Percentiles rank a stretch among this genome's conserved stretches.
These are phyloP conservation scores for Candida pseudoglaebosa DNA, from an alignment of 805 yeast genomes.

Conservation along the genomic window DNA sequence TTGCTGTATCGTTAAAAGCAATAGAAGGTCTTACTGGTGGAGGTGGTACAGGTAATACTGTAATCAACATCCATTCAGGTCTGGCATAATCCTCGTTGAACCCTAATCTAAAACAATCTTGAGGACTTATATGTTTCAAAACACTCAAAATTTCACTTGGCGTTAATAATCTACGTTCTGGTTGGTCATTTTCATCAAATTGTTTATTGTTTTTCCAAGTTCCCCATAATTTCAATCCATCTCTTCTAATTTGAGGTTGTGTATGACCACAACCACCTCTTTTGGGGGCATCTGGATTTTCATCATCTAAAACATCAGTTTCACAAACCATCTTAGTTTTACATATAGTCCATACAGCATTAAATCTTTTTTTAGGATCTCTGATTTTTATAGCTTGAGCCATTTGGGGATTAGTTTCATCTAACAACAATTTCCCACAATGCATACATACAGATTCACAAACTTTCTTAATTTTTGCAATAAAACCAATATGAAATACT, in stretches of 20 bases:
- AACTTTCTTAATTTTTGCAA: slow-evolving; percentile 88
- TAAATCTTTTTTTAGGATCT: slow-evolving; percentile 94
- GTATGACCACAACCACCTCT: slow-evolving; percentile 99
- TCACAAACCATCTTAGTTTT: slow-evolving; percentile 95
- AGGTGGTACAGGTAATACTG: slow-evolving; percentile 99
- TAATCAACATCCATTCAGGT: slow-evolving; percentile 97
- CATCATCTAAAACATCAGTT: slow-evolving; percentile 72
- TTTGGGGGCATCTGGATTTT: slow-evolving; percentile 33
- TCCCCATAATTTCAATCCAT: slow-evolving; percentile 94
- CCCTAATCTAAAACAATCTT: slow-evolving; percentile 80
- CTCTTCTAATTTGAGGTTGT: slow-evolving; percentile 94
- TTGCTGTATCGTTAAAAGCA: slow-evolving; percentile 95
- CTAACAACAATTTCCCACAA: slow-evolving; percentile 91
- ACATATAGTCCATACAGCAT: slow-evolving; percentile 93
- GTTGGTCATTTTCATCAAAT: slow-evolving; percentile 82
- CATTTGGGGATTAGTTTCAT: slow-evolving; percentile 76
- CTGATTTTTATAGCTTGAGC: slow-evolving; percentile 84
- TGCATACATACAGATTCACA: slow-evolving; percentile 98
- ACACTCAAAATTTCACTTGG: slow-evolving; percentile 90
- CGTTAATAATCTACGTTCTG: slow-evolving; percentile 83
- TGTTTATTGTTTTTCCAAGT: slow-evolving; percentile 92
- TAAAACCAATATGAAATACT: slow-evolving; percentile 96
- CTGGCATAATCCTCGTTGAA: slow-evolving; percentile 94
- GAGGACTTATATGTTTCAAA: slow-evolving; percentile 82
- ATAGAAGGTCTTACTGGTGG: slow-evolving; percentile 99